Conservation (phyloP, 2,329 filamentous ascomycete genomes). For the Venturia carpophila region DNA sequence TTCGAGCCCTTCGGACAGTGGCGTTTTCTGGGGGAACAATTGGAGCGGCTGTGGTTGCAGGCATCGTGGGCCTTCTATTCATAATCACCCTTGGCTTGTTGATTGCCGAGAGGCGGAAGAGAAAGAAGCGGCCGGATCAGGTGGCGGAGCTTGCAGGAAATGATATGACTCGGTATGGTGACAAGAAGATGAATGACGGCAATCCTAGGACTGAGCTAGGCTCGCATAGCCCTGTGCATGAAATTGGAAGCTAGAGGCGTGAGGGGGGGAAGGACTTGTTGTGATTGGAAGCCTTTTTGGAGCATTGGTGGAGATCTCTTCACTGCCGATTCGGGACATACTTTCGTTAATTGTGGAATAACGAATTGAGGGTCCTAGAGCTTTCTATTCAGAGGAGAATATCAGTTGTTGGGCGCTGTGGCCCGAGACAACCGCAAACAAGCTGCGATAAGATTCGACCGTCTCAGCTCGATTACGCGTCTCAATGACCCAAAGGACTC, state of each 20-base stretch:
- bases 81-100: constrained; percentile 12
- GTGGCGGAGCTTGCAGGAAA: constrained; percentile 1
- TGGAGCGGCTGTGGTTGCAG: constrained; percentile 9
- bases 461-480: too few species aligned
- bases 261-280: not conserved
- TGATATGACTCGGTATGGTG: not conserved
- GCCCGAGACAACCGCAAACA: too few species aligned
- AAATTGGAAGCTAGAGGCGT: not conserved
- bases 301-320: not conserved
- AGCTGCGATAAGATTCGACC: too few species aligned
- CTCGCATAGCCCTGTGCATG: not conserved
- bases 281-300: not conserved
- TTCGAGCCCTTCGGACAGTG: not conserved
- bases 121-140: not conserved
- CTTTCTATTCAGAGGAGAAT: too few species aligned
- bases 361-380: too few species aligned
- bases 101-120: constrained; percentile 8
- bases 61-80: not conserved
- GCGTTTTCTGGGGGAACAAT: constrained; percentile 12
- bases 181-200: constrained; percentile 2
- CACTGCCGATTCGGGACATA: not conserved
- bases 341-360: too few species aligned
- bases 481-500: too few species aligned
- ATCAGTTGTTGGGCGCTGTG: too few species aligned
- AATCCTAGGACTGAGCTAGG: not conserved